Percentiles rank a stretch among this genome's conserved stretches.
Evolutionary conservation across 257 asterid genomes (phyloP).

Genomic region (Gardenia jasminoides): DNA sequence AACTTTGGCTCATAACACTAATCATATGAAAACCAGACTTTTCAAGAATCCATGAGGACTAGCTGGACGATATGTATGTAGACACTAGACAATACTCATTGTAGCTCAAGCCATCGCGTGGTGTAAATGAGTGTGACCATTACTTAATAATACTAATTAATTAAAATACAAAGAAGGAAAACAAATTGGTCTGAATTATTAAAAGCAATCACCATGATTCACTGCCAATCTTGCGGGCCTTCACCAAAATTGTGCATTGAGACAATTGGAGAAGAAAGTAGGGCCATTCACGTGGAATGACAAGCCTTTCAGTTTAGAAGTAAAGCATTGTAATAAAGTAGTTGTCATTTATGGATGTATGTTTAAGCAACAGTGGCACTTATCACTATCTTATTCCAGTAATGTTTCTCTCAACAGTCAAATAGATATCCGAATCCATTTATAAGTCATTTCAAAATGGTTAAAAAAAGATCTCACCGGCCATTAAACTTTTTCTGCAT

Average conservation of each 20-base stretch:
- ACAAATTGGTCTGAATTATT: conserved; percentile 17
- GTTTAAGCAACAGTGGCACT: too few relatives aligned
- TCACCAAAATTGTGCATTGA: conserved; percentile 24
- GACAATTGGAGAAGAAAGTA: conserved; percentile 41
- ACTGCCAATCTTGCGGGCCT: conserved; percentile 41
- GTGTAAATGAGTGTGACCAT: not conserved
- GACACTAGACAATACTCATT: not conserved
- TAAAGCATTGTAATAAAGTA: conserved; percentile 29
- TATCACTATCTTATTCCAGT: not conserved
- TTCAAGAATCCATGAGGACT: not conserved
- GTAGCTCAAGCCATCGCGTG: not conserved
- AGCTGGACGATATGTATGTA: not conserved
- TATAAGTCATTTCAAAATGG: not conserved
- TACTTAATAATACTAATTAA: not conserved
- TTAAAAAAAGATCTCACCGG: too few relatives aligned
- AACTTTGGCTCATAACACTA: too few relatives aligned
- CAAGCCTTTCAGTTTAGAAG: conserved; percentile 32
- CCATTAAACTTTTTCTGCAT: too few relatives aligned
- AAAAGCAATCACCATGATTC: conserved; percentile 35
- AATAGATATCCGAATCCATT: not conserved
- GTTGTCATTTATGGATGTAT: not conserved
- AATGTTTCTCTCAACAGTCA: not conserved
- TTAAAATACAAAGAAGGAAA: not conserved
- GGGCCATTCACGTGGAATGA: conserved; percentile 61
- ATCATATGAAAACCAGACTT: not conserved